Conservation (phyloP, 345 rosid species). For the Camelina hispida region DNA sequence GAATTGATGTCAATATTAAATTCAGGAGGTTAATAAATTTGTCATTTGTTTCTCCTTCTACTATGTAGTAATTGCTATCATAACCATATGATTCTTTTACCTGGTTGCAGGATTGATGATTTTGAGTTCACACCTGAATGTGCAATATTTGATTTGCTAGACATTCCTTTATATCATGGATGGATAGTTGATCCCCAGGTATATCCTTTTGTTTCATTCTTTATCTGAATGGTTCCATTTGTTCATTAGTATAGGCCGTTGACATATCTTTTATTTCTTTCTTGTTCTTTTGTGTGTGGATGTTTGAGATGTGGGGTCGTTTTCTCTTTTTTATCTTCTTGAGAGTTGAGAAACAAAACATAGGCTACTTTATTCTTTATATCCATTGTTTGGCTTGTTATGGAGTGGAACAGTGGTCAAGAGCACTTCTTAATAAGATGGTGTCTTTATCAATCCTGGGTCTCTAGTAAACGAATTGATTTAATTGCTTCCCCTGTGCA, state of each 20-base stretch:
- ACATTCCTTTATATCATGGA: slow-evolving; percentile 95
- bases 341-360: slow-evolving; percentile 26
- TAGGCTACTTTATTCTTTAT: background rate
- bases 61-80: background rate
- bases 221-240: background rate
- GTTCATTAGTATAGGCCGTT: background rate
- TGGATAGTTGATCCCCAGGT: slow-evolving; percentile 99
- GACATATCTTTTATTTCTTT: background rate
- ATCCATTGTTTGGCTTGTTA: slow-evolving; percentile 29
- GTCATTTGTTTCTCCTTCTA: slow-evolving; percentile 5
- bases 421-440: slow-evolving; percentile 5
- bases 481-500: slow-evolving; percentile 10
- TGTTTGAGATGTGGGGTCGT: slow-evolving; percentile 30
- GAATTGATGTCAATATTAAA: slow-evolving; percentile 95
- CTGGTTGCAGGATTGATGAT: slow-evolving; percentile 85
- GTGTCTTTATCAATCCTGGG: background rate
- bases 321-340: slow-evolving; percentile 4
- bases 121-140: slow-evolving; percentile 97
- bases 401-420: slow-evolving; percentile 27
- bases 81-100: slow-evolving; percentile 8
- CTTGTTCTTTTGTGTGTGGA: slow-evolving; percentile 8
- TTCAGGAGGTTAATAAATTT: slow-evolving; percentile 71
- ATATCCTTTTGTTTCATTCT: slow-evolving; percentile 34
- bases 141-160: slow-evolving; percentile 97
- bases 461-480: slow-evolving; percentile 20